Evolutionary conservation across 140 eudicot species (phyloP).

Genomic region (Ambrosia hybrid): DNA sequence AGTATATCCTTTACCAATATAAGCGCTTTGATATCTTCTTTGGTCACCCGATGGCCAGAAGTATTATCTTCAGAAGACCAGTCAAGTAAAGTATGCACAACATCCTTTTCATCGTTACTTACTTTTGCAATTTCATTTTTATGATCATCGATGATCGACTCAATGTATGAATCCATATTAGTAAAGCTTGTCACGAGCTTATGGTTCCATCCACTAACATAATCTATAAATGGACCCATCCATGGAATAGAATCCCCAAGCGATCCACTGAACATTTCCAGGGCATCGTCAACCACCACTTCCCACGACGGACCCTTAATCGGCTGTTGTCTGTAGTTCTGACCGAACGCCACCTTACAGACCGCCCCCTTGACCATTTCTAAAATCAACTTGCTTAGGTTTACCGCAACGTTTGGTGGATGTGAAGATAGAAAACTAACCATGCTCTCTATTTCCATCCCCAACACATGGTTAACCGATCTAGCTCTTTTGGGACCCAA

Average conservation of each 20-base stretch:
- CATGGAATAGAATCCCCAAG: slow-evolving; percentile 20
- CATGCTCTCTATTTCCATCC: slow-evolving; percentile 3
- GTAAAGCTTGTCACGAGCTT: neutral
- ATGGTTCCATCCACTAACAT: neutral
- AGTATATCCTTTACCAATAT: too few relatives aligned
- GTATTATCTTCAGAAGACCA: neutral
- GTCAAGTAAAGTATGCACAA: slow-evolving; percentile 14
- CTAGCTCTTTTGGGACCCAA: too few relatives aligned
- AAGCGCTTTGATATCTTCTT: too few relatives aligned
- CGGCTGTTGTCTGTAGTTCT: slow-evolving; percentile 4
- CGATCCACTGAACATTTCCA: neutral
- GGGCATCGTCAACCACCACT: neutral
- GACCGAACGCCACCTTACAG: slow-evolving; percentile 21
- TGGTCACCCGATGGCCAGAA: neutral
- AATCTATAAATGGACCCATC: slow-evolving; percentile 7
- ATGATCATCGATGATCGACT: slow-evolving; percentile 9
- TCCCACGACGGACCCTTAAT: slow-evolving; percentile 10
- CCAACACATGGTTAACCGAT: too few relatives aligned
- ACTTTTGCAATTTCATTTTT: neutral
- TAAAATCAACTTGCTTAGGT: neutral
- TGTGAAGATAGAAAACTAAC: neutral
- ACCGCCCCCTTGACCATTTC: neutral
- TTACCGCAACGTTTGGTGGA: neutral
- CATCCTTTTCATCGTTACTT: slow-evolving; percentile 13
- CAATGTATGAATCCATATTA: slow-evolving; percentile 19